Evolutionary conservation across 306 rosid genomes (phyloP), one percentile per base, ranked within the genome.

Genomic region (Prunus fruticosa): DNA sequence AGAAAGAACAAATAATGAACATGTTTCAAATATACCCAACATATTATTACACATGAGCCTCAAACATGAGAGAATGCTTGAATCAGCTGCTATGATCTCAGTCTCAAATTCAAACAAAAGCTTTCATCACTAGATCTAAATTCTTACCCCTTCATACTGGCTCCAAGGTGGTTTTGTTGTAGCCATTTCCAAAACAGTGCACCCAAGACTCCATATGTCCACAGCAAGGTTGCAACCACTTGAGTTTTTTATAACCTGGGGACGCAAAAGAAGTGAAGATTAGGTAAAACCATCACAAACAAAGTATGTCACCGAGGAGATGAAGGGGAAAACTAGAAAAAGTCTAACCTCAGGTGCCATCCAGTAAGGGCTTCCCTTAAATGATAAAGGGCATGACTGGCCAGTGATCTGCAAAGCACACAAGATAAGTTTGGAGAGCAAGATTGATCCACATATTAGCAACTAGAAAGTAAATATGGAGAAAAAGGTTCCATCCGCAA

Each of bases 181-280:
- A 74, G 97, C 98, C 99, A 96, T 96, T 83, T 96, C 99, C 87
- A 96, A 86, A 79, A 96, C 99, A 20, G 99, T 96, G 88, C 99
- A 96, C 69, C 99, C 99, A 79, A 96, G 98, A 86, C 99, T 96
- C 99, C 99, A 96, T 75, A 96, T 86, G 88, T 96, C 99, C 91
- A 96, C 97, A 46, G 97, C 91, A 83, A 92, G 98, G 91, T 86
- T 92, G 84, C 87, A 81, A 61, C 97, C 98, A 70, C 78, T 89
- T 57, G 91, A 83, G 78, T 92, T 96, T 81, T 81, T 92, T 86
- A 96, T 89, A 75, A 92, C 96, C 99, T 96, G 81, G 74, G 78
- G 72, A 81, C 79, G 54, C 83, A 75, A 76, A 54, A 64, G 46
- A 74, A 57, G 41, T 28, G 71, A 75, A 84, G 11, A 38, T 38